Evolutionary conservation across 2,329 filamentous ascomycete genomes (phyloP).

Genomic region (Nemania sp.): DNA sequence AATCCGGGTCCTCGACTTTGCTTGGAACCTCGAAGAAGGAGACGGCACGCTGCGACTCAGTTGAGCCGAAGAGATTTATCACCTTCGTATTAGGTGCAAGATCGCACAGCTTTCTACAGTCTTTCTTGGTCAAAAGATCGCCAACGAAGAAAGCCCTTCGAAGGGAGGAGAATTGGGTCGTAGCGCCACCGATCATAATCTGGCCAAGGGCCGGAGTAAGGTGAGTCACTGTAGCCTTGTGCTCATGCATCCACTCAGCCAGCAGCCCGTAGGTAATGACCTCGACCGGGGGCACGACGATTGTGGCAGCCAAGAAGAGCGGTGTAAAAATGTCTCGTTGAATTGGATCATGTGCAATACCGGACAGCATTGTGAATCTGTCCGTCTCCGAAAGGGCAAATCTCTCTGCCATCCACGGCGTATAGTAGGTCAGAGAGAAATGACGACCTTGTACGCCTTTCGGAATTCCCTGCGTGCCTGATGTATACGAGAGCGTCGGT

Average conservation of each 20-base stretch:
- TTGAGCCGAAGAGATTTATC: constrained; percentile 75
- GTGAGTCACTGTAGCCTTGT: constrained; percentile 78
- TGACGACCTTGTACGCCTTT: constrained; percentile 85
- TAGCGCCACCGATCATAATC: constrained; percentile 84
- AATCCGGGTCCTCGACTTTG: constrained; percentile 60
- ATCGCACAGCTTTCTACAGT: constrained; percentile 75
- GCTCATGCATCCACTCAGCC: constrained; percentile 83
- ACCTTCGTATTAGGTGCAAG: constrained; percentile 77
- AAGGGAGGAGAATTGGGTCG: constrained; percentile 75
- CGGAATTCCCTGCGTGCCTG: constrained; percentile 50
- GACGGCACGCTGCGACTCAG: constrained; percentile 59
- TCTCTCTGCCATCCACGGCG: constrained; percentile 87
- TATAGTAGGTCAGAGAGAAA: constrained; percentile 83
- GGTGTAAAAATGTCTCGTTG: constrained; percentile 85
- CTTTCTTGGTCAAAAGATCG: constrained; percentile 82
- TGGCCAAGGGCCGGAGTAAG: constrained; percentile 96
- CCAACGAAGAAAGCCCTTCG: constrained; percentile 87
- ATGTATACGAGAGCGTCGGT: not conserved
- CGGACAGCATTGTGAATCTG: not conserved
- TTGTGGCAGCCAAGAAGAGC: constrained; percentile 78
- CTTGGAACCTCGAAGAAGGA: constrained; percentile 80
- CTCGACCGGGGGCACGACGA: constrained; percentile 78
- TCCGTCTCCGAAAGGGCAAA: constrained; percentile 67
- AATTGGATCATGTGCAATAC: constrained; percentile 74
- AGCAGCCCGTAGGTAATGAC: constrained; percentile 84